Conservation (phyloP, 768 basidiomycete genomes). For the Tulasnella sp. region DNA sequence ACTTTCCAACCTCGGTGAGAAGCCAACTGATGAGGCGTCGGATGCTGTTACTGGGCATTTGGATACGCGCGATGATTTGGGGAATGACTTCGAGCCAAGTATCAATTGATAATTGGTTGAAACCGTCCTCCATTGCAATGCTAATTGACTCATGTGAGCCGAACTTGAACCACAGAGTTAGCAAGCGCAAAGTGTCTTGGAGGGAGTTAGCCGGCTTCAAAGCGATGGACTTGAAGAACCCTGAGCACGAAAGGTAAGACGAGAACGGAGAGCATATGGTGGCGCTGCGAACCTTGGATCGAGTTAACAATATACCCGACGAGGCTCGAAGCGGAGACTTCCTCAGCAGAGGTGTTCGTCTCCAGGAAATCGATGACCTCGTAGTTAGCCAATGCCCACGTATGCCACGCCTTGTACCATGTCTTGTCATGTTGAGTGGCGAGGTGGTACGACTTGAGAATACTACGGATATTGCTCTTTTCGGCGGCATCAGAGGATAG, state of each 20-base stretch:
- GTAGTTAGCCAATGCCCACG: slow-evolving; percentile 96
- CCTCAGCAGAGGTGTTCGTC: slow-evolving; percentile 56
- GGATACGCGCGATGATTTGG: slow-evolving; percentile 97
- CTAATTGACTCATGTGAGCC: slow-evolving; percentile 89
- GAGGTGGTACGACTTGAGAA: slow-evolving; percentile 79
- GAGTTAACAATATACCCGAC: slow-evolving; percentile 88
- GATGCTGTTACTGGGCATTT: slow-evolving; percentile 87
- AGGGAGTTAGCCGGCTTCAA: slow-evolving; percentile 87
- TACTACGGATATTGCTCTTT: slow-evolving; percentile 78
- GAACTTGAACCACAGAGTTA: slow-evolving; percentile 98
- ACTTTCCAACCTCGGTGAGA: slow-evolving; percentile 89
- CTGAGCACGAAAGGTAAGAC: slow-evolving; percentile 46
- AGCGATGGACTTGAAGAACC: slow-evolving; percentile 94
- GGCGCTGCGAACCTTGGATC: slow-evolving; percentile 67
- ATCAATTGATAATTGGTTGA: slow-evolving; percentile 88
- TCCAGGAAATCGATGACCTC: slow-evolving; percentile 88
- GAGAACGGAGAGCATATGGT: neutral
- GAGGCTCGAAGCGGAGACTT: slow-evolving; percentile 64
- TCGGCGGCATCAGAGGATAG: slow-evolving; percentile 28
- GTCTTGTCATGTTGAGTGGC: slow-evolving; percentile 89
- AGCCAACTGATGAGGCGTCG: slow-evolving; percentile 87
- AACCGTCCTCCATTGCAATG: slow-evolving; percentile 83
- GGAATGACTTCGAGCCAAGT: slow-evolving; percentile 99
- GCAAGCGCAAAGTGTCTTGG: slow-evolving; percentile 88
- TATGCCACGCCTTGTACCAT: slow-evolving; percentile 99